Percentiles rank a stretch among this genome's conserved stretches.
phyloP scores from a whole-genome alignment of 768 basidiomycete species.

The Phylloporus rhodoxanthus region DNA sequence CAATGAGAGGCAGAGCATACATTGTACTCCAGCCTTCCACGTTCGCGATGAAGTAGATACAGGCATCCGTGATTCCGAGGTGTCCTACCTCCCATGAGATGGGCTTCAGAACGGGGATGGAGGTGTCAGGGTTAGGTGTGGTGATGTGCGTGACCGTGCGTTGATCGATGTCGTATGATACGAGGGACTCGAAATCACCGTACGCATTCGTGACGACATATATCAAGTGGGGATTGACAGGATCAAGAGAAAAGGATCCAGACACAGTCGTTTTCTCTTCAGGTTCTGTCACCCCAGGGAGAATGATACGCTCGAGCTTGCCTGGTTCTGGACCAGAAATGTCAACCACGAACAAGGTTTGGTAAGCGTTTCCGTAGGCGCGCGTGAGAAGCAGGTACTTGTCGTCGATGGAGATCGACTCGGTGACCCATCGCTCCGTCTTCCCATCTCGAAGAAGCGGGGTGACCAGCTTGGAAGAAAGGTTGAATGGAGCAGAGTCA shows the following conservation, averaged over 20 bases:
- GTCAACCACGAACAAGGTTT: conserved; percentile 30
- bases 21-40: conserved; percentile 34
- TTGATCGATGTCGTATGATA: conserved; percentile 30
- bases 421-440: conserved; percentile 28
- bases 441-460: conserved; percentile 28
- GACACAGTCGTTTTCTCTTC: conserved; percentile 21
- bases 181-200: conserved; percentile 35
- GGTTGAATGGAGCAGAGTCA: conserved; percentile 26
- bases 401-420: conserved; percentile 36
- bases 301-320: conserved; percentile 26
- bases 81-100: conserved; percentile 31
- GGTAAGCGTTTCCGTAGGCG: conserved; percentile 24
- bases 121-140: conserved; percentile 25
- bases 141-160: conserved; percentile 34
- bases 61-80: conserved; percentile 24
- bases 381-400: conserved; percentile 33
- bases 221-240: conserved; percentile 23
- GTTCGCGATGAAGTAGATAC: conserved; percentile 34
- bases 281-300: conserved; percentile 33
- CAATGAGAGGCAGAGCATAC: conserved; percentile 29
- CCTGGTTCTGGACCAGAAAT: conserved; percentile 25
- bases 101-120: conserved; percentile 30
- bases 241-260: conserved; percentile 31
- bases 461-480: conserved; percentile 33
- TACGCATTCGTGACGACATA: conserved; percentile 36